phyloP scores from a whole-genome alignment of 495 filamentous ascomycete species.

The Hypoxylon lienhwacheense region DNA sequence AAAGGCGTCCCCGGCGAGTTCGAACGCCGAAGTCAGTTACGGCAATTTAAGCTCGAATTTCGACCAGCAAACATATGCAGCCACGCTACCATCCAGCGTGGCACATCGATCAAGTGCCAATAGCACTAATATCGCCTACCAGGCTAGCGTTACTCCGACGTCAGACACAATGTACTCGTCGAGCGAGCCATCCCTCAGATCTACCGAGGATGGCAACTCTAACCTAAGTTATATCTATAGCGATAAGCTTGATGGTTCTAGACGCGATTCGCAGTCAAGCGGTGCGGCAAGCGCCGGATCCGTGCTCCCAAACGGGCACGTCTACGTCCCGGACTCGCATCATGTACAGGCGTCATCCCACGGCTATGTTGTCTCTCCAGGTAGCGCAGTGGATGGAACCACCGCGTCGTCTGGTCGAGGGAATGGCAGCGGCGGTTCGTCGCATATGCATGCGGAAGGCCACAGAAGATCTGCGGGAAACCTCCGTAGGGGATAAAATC shows the following conservation, averaged over 20 bases:
- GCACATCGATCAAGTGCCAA: slow-evolving; percentile 9
- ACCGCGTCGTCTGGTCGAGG: slow-evolving; percentile 19
- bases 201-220: slow-evolving; percentile 24
- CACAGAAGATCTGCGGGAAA: slow-evolving; percentile 40
- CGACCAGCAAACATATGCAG: slow-evolving; percentile 19
- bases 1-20: slow-evolving; percentile 24
- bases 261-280: slow-evolving; percentile 31
- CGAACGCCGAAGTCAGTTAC: slow-evolving; percentile 30
- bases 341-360: slow-evolving; percentile 15
- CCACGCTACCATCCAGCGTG: slow-evolving; percentile 1
- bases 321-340: slow-evolving; percentile 37
- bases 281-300: slow-evolving; percentile 19
- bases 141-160: not conserved
- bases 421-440: slow-evolving; percentile 18
- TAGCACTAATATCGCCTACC: slow-evolving; percentile 10
- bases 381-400: slow-evolving; percentile 22
- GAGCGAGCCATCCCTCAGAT: slow-evolving; percentile 20
- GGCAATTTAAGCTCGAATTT: slow-evolving; percentile 23
- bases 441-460: slow-evolving; percentile 33
- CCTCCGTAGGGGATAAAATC: slow-evolving; percentile 37
- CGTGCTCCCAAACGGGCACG: slow-evolving; percentile 36
- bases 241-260: slow-evolving; percentile 24
- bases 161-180: slow-evolving; percentile 25
- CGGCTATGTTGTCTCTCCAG: slow-evolving; percentile 19
- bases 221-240: slow-evolving; percentile 34